Evolutionary conservation across 2,329 filamentous ascomycete genomes (phyloP), one percentile per base, ranked within the genome.

Genomic region (Trichoderma asperellum): DNA sequence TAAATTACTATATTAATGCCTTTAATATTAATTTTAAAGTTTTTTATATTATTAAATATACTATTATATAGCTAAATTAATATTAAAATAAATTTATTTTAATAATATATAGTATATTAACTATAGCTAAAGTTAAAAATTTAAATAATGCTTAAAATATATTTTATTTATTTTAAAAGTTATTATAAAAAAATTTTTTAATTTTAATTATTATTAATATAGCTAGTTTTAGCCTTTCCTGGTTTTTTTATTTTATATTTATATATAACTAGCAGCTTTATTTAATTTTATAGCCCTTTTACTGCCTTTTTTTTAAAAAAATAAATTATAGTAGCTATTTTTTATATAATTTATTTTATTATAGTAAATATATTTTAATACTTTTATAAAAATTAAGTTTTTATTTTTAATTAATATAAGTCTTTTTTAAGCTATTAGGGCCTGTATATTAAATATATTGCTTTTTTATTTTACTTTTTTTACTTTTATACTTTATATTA

Each of bases 1-100:
- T 8, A 32, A 32, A 32, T 8, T 32, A 32, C 4, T 32, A 8
- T 32, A 8, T 8, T 8, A 32, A 32, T 32, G 4, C 4, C 4
- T 32, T 32, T 8, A 32, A 32, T 8, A 32, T 32, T 32, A 32
- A 32, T 32, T 8, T 8, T 32, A 8, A 8, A 5, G 32, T 32
- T 32, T 8, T 8, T 8, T 32, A 32, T 32, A 8, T 8, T 80
- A 70, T 89, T 34, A 32, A 56, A 32, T 8, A 56, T 32, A 32
- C 6, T 32, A 32, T 16, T 32, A 18, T 56, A 56, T 56, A 56
- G 5, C 10, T 18, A 32, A 2, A 4, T 32, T 32, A 32, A 11
- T 32, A 18, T 10, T 56, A 32, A 32, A n/a, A 16, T 32, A 56
- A 56, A 56, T 8, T 56, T 8, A 24, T 55, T 18, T 32, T 32